Evolutionary conservation across 805 yeast genomes (phyloP).

Genomic region (Sugiyamaella valdiviana): DNA sequence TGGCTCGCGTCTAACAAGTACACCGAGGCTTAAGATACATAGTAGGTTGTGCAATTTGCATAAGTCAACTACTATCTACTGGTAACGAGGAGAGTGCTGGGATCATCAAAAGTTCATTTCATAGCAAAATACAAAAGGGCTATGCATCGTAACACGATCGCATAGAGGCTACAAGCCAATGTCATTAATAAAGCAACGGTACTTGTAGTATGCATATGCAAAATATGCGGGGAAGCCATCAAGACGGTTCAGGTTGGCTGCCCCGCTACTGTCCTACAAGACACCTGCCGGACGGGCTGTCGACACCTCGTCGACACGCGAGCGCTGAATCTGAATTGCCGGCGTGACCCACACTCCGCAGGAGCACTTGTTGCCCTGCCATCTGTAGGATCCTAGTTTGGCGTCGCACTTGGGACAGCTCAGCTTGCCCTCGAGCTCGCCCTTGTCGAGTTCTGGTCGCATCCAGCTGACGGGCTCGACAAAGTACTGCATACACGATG

Average conservation of each 20-base stretch:
- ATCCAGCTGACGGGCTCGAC: slow-evolving; percentile 91
- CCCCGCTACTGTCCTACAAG: slow-evolving; percentile 6
- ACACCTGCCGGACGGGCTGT: slow-evolving; percentile 1
- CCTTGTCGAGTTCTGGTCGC: slow-evolving; percentile 67
- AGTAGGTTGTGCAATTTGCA: not conserved
- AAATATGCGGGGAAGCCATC: not conserved
- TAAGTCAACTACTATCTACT: too few species aligned
- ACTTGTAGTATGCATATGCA: not conserved
- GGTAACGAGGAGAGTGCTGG: too few species aligned
- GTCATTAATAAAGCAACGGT: not conserved
- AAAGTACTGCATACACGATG: slow-evolving; percentile 73
- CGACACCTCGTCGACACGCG: slow-evolving; percentile 66
- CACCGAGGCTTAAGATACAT: slow-evolving; percentile 1
- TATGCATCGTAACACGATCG: too few species aligned
- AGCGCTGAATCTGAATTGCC: slow-evolving; percentile 71
- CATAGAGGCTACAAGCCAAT: not conserved
- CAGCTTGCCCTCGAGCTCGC: slow-evolving; percentile 81
- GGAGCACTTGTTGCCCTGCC: slow-evolving; percentile 92
- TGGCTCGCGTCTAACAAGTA: slow-evolving; percentile 35
- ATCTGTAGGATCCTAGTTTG: slow-evolving; percentile 85
- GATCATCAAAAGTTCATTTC: not conserved
- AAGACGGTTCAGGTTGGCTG: not conserved
- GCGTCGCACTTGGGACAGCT: slow-evolving; percentile 76
- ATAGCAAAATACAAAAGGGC: not conserved
- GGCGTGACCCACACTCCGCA: slow-evolving; percentile 97